Conservation (phyloP, 2,329 filamentous ascomycete species). For the Sporothrix dimorphospora region DNA sequence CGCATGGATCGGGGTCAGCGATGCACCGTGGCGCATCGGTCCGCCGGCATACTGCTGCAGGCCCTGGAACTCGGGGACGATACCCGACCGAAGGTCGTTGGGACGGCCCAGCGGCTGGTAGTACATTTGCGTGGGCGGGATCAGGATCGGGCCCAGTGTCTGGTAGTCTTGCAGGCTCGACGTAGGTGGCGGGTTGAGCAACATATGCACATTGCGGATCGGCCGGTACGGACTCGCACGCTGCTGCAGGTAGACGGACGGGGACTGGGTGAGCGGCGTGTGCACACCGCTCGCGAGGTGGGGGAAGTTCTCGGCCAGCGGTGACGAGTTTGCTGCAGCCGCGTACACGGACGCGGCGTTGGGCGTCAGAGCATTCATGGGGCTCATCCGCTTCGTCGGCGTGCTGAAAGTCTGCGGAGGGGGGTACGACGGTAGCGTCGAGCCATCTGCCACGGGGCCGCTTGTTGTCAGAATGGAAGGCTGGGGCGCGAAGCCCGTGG, state of each 20-base stretch:
- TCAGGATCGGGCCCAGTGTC: conserved; percentile 45
- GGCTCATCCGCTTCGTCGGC: conserved; percentile 57
- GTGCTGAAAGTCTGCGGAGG: conserved; percentile 47
- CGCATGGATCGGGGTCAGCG: conserved; percentile 28
- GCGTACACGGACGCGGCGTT: conserved; percentile 51
- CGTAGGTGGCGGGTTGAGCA: conserved; percentile 86
- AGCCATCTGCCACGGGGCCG: conserved; percentile 26
- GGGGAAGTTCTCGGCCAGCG: conserved; percentile 64
- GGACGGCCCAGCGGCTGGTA: conserved; percentile 76
- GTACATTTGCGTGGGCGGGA: conserved; percentile 75
- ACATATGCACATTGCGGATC: conserved; percentile 83
- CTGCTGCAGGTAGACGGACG: conserved; percentile 84
- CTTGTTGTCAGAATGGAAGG: conserved; percentile 18
- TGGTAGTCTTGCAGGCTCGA: conserved; percentile 76
- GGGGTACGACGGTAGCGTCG: conserved; percentile 31
- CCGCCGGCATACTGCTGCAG: conserved; percentile 18
- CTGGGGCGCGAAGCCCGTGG: conserved; percentile 7
- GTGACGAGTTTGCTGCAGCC: conserved; percentile 67
- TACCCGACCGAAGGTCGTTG: conserved; percentile 68
- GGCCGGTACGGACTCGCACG: conserved; percentile 91
- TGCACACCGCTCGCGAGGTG: conserved; percentile 50
- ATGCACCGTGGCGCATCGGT: conserved; percentile 27
- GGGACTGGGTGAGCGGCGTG: conserved; percentile 76
- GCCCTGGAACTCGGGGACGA: conserved; percentile 64
- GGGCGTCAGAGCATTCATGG: conserved; percentile 48